Evolutionary conservation across 164 flowering plant species (phyloP).

Genomic region (Dillenia turbinata): DNA sequence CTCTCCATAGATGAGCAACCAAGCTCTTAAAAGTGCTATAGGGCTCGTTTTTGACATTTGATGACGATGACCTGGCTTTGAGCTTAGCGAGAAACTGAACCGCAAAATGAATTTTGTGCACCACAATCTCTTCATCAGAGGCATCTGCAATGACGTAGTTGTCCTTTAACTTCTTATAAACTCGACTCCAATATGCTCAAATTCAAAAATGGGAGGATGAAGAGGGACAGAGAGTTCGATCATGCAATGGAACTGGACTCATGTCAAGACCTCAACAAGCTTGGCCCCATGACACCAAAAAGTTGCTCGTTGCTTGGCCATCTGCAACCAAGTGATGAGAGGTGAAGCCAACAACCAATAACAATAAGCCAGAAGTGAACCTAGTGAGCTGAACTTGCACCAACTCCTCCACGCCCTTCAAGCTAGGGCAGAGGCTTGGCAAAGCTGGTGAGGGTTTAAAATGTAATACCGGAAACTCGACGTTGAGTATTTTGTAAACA

Average conservation of each 20-base stretch:
- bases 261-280: slow-evolving; percentile 23
- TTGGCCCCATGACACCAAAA: slow-evolving; percentile 31
- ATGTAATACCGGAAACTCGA: too few relatives aligned
- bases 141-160: not conserved
- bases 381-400: slow-evolving; percentile 32
- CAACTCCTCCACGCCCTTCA: slow-evolving; percentile 21
- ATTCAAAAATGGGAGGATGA: slow-evolving; percentile 19
- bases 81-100: slow-evolving; percentile 15
- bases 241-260: slow-evolving; percentile 15
- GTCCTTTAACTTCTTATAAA: slow-evolving; percentile 3
- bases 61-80: slow-evolving; percentile 17
- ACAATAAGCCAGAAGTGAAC: slow-evolving; percentile 28
- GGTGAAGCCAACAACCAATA: slow-evolving; percentile 29
- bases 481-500: too few relatives aligned
- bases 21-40: slow-evolving; percentile 31
- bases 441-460: slow-evolving; percentile 8
- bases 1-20: slow-evolving; percentile 33
- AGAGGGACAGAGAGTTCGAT: slow-evolving; percentile 28
- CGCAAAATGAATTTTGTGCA: slow-evolving; percentile 17
- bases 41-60: slow-evolving; percentile 4
- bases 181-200: slow-evolving; percentile 26
- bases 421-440: slow-evolving; percentile 19
- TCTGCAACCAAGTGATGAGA: slow-evolving; percentile 29
- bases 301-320: slow-evolving; percentile 26
- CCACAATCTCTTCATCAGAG: slow-evolving; percentile 6